Conservation (phyloP, 768 basidiomycete species). For the Tulasnella sp. region DNA sequence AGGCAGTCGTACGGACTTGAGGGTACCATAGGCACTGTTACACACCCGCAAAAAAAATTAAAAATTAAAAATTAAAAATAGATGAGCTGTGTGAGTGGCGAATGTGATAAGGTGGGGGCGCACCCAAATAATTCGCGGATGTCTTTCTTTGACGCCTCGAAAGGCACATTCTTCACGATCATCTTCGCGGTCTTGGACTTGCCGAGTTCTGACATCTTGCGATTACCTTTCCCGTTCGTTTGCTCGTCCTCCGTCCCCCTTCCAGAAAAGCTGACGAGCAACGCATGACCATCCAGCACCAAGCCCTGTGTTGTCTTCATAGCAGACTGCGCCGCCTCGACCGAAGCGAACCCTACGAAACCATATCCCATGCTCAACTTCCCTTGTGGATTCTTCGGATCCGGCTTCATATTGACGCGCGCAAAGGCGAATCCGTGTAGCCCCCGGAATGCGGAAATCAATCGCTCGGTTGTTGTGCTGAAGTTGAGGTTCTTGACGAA, state of each 20-base stretch:
- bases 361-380: constrained; percentile 92
- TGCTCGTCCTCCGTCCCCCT: constrained; percentile 49
- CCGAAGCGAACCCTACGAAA: constrained; percentile 80
- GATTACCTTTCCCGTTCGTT: constrained; percentile 18
- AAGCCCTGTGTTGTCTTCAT: constrained; percentile 68
- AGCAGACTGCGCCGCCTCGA: constrained; percentile 61
- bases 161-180: constrained; percentile 96
- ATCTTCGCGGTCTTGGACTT: constrained; percentile 79
- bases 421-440: constrained; percentile 78
- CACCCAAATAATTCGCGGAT: constrained; percentile 81
- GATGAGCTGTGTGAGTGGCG: constrained; percentile 2
- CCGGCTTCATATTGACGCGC: constrained; percentile 81
- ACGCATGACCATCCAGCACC: constrained; percentile 73
- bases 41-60: too few species aligned
- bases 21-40: constrained; percentile 70
- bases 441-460: constrained; percentile 56
- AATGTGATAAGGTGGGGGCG: constrained; percentile 25
- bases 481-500: constrained; percentile 96
- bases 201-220: constrained; percentile 30
- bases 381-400: constrained; percentile 57
- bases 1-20: constrained; percentile 90
- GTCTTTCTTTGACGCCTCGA: constrained; percentile 91
- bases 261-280: constrained; percentile 79
- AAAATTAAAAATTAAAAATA: not conserved
- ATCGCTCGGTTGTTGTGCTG: constrained; percentile 65